Base-by-base conservation (phyloP, 2,329 filamentous ascomycete genomes). In the Lecanoromycetidae sp. region DNA sequence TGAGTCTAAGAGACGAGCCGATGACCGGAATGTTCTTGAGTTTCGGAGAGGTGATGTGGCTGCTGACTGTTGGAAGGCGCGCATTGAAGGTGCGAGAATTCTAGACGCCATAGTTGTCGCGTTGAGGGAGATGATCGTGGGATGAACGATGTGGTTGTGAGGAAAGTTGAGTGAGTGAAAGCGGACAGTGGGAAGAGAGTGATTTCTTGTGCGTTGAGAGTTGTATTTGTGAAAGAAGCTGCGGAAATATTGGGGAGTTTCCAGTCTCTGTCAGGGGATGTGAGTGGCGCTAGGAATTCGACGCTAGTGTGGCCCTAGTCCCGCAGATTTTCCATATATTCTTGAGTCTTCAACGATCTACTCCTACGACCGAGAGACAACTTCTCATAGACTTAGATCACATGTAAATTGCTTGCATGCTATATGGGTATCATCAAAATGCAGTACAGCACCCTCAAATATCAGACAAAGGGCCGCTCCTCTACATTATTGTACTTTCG, bases 401-500 rank as follows among this genome's bases (percentile, higher is more conserved):
- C n/a, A n/a, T n/a, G n/a, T n/a, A n/a, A n/a, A n/a, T n/a, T n/a
- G n/a, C n/a, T n/a, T n/a, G n/a, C n/a, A n/a, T n/a, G n/a, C n/a
- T n/a, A n/a, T n/a, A n/a, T n/a, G n/a, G n/a, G n/a, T n/a, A n/a
- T n/a, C n/a, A n/a, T 9, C 5, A 12, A 2, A 32, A 7, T n/a
- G 5, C 17, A 15, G 23, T 15, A 26, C 4, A 13, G 5, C 5
- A 12, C 15, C 22, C 6, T 9, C n/a, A 20, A 3, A 26, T 13
- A 23, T 25, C 15, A 9, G 4, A 8, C 20, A 17, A 12, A 15
- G n/a, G 25, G 27, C 15, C 26, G 4, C 22, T 13, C 10, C 17
- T n/a, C 36, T 44, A 54, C 4, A 54, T 66, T 59, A 74, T 65
- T 12, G 69, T 87, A 58, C 72, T 75, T 68, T 91, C 84, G 58